Base-by-base conservation (phyloP, 108 stramenopile species). In the Skeletonema costatum region DNA sequence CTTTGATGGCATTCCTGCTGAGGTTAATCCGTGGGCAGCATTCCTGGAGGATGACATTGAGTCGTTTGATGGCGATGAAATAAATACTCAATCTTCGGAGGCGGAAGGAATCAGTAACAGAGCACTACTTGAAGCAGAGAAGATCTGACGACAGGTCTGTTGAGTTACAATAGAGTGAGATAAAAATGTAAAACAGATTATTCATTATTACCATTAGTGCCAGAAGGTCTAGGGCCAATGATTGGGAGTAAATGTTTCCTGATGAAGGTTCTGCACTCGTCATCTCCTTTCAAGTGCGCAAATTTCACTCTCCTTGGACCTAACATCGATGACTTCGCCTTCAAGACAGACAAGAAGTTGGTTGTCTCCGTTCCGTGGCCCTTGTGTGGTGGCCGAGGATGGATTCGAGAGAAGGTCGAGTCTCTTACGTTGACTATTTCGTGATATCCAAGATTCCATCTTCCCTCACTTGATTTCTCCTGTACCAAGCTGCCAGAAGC, bases 171-270 rank as follows among this genome's bases (percentile, higher is more conserved):
- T 48, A 25, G 36, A 36, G 36, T 36, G 36, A 36, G 8, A 36
- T 36, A 8, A 36, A 36, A 36, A 41, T 41, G 12, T 41, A 41
- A 12, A 41, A 41, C 12, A 41, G 2, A 12, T 41, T 41, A 41
- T 12, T 11, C 50, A 51, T 51, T 19, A 51, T 19, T 1, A 51
- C 2, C 50, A 51, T 19, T 46, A 35, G 70, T 73, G 1, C 72
- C 78, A 50, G 68, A 68, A 11, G 78, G 72, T 56, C 72, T 71
- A n/a, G 78, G 21, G 14, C 78, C 78, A 4, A 80, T 73, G 38
- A 69, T 56, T 38, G 78, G 78, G 6, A 80, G 67, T 50, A 80
- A 68, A 39, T 70, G 65, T 42, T 73, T 63, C 42, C 68, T 64
- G 39, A 80, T 46, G 42, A 73, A 73, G 25, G 19, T 67, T 42